phyloP scores from a whole-genome alignment of 768 basidiomycete species.

The Suillus clintonianus region DNA sequence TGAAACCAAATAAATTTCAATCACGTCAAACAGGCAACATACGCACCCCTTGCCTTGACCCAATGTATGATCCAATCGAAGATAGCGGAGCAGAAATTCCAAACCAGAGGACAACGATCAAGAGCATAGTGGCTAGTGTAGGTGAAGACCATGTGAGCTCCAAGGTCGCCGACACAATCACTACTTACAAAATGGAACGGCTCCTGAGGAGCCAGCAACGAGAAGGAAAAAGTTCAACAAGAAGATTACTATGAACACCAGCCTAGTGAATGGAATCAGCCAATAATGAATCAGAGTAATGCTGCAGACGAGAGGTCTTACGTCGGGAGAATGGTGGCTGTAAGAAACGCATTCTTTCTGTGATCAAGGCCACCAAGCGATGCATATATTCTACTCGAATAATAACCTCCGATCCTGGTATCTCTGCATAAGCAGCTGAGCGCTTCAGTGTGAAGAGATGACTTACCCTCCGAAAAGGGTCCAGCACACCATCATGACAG shows the following conservation, averaged over 20 bases:
- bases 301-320: constrained; percentile 36
- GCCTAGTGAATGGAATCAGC: constrained; percentile 40
- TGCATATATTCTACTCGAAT: constrained; percentile 79
- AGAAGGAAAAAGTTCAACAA: constrained; percentile 91
- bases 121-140: constrained; percentile 71
- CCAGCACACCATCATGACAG: constrained; percentile 73
- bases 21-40: background rate
- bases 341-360: constrained; percentile 82
- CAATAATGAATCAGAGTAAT: constrained; percentile 1
- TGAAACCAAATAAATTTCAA: constrained; percentile 30
- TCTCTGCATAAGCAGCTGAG: constrained; percentile 7
- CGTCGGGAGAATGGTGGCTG: constrained; percentile 88
- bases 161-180: background rate
- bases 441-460: background rate
- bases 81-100: constrained; percentile 92
- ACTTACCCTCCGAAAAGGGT: constrained; percentile 84
- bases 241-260: constrained; percentile 85
- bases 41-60: constrained; percentile 82
- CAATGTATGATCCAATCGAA: constrained; percentile 82
- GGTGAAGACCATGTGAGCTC: constrained; percentile 2
- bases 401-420: constrained; percentile 81
- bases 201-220: constrained; percentile 84
- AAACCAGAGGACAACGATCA: constrained; percentile 88
- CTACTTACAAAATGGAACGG: constrained; percentile 85
- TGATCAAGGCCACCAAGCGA: constrained; percentile 79